Conservation (phyloP, 345 rosid genomes). For the Trapa incisa region DNA sequence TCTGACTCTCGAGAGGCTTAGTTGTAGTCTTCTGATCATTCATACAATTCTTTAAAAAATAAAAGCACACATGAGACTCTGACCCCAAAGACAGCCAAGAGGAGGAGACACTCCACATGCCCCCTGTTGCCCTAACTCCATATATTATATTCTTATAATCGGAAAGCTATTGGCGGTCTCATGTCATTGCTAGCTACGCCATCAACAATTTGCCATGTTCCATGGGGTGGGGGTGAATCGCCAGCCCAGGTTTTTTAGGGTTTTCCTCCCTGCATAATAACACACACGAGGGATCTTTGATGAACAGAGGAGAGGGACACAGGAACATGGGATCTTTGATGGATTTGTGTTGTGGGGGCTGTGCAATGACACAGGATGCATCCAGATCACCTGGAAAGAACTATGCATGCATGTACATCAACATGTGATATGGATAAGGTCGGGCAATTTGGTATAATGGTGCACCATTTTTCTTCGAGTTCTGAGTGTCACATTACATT, state of each 20-base stretch:
- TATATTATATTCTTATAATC: too few relatives aligned
- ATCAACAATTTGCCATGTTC: not conserved
- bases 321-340: not conserved
- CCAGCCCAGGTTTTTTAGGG: not conserved
- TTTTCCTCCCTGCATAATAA: not conserved
- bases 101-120: constrained; percentile 1
- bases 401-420: too few relatives aligned
- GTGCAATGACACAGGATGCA: not conserved
- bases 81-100: not conserved
- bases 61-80: not conserved
- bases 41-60: not conserved
- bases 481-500: too few relatives aligned
- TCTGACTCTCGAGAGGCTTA: not conserved
- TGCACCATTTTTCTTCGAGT: too few relatives aligned
- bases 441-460: too few relatives aligned
- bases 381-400: not conserved
- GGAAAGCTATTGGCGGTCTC: not conserved
- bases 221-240: not conserved
- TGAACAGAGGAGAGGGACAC: not conserved
- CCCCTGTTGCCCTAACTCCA: too few relatives aligned
- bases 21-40: not conserved
- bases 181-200: not conserved
- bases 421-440: too few relatives aligned
- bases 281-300: not conserved
- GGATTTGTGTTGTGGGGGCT: not conserved